Evolutionary conservation across 1,284 basidiomycete species (phyloP), one percentile per base, ranked within the genome.

Genomic region (Flammula alnicola): DNA sequence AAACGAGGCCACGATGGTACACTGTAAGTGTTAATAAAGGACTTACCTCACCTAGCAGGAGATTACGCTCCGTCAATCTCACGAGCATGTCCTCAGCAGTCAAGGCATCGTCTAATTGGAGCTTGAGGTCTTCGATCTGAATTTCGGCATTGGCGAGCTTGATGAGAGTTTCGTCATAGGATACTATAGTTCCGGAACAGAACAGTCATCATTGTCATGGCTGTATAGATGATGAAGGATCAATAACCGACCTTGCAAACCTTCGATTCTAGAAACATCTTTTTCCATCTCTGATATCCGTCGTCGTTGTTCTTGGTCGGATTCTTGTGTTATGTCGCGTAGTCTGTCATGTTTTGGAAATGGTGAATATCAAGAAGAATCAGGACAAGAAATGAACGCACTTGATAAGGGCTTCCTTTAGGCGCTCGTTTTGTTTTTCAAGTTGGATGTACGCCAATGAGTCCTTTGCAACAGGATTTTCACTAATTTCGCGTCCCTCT

Each of bases 61-160:
- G 77, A 66, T 98, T 99, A 19, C 94, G 85, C 64, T 98, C 97
- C 0, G 96, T 98, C 29, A 99, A 78, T 63, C 95, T 88, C 36
- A 98, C 94, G 5, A 99, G 82, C 79, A 99, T 88, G 56, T 99
- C 97, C 67, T 99, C 95, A 0, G 95, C 94, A 14, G 92, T 93
- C 2, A 97, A 78, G 0, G 97, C 93, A 66, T 96, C 94, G 63
- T 99, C 97, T 8, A 99, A 83, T 66, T 99, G 96, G 12, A 84
- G 65, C 68, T 98, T 98, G 51, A 99, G 84, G 50, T 98, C 94
- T 58, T 97, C 94, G 22, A 98, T 86, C 59, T 97, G 93, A 1
- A 80, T 80, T 63, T 98, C 94, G 5, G 93, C 90, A 58, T 92
- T 93, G 17, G 86, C 72, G 2, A 97, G 79, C 63, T 91, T 92